Base-by-base conservation (phyloP, 495 filamentous ascomycete genomes). In the Friedmanniomyces simplex region DNA sequence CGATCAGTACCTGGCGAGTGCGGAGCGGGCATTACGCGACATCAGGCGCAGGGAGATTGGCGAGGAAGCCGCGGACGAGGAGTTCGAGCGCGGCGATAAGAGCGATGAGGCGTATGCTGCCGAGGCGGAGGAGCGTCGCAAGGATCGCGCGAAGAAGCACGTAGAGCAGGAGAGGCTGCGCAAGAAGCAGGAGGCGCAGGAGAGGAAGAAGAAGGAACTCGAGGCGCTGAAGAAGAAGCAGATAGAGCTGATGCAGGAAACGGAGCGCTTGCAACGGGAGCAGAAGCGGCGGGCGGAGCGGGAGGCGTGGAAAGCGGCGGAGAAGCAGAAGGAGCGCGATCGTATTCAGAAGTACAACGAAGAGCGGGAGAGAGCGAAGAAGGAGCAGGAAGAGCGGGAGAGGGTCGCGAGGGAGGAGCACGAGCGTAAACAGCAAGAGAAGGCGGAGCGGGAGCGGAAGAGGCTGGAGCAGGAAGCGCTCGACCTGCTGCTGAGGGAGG, bases 31-130 rank as follows among this genome's bases (percentile, higher is more conserved):
- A 20, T 78, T 91, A 47, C 77, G 89, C 34, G 80, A 84, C 11
- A 76, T 89, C 16, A 78, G 90, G 41, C 72, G 77, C 24, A 75
- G 77, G 16, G 90, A 95, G 59, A 80, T 94, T 55, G 90, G 90
- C 11, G 79, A 82, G 14, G 87, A 86, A 39, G 75, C 72, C 2
- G 88, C 89, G 14, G 73, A 73, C 2, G 78, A 82, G 57, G 90
- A 96, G 66, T 73, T 82, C 56, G 61, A 71, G 24, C 76, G 79
- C 25, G 90, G 90, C 2, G 79, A 79, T 59, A 95, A 88, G 68
- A 89, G 84, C 6, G 89, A 95, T 61, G 85, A 84, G 46, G 85
- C 90, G 52, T 95, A 91, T 64, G 86, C 82, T 14, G 74, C 75
- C 36, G 82, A 89, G 58, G 82, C 87, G 1, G 81, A 80, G n/a